Base-by-base conservation (phyloP, 2,329 filamentous ascomycete genomes). In the Akanthomyces uredinophilus region DNA sequence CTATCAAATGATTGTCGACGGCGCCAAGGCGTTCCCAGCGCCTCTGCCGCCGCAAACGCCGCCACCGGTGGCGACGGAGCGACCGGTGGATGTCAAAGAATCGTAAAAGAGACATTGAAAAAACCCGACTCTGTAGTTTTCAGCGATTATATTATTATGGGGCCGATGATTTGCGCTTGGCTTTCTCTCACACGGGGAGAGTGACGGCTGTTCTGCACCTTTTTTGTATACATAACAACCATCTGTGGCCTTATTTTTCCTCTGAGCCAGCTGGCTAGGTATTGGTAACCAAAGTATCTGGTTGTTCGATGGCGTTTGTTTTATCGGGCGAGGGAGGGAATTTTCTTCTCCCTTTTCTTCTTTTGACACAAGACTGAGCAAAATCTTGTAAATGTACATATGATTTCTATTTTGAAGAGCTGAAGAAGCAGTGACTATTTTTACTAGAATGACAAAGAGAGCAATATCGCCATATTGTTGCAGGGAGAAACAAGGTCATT, bases 1-100 rank as follows among this genome's bases (percentile, higher is more conserved):
- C 67, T 79, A 87, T 69, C 84, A 88, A 71, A 82, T 88, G 54
- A 83, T 90, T 61, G 86, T 90, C 49, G 85, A 89, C 52, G 83
- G 79, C 0, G 87, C 87, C 14, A 80, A 75, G 63, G 72, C 78
- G 0, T 69, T 75, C 3, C 64, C 70, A 39, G 75, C 76, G 5
- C 68, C 72, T 57, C 63, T 64, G 7, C 62, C 67, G 10, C 66
- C 66, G 1, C 58, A 64, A 1, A 51, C 61, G 3, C 57, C 65
- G 14, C 64, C 64, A 13, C 60, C 66, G 18, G 60, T 57, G 4
- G 55, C 64, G 13, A 44, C 65, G 3, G 66, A 58, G 49, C 54
- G 47, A 6, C 54, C 54, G 10, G 29, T 39, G 3, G 49, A 60
- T 10, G 47, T 39, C 2, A 20, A 22, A 5, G 24, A 22, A 16